Evolutionary conservation across 768 basidiomycete genomes (phyloP), one percentile per base, ranked within the genome.

Genomic region (Russula griseocarnosa): DNA sequence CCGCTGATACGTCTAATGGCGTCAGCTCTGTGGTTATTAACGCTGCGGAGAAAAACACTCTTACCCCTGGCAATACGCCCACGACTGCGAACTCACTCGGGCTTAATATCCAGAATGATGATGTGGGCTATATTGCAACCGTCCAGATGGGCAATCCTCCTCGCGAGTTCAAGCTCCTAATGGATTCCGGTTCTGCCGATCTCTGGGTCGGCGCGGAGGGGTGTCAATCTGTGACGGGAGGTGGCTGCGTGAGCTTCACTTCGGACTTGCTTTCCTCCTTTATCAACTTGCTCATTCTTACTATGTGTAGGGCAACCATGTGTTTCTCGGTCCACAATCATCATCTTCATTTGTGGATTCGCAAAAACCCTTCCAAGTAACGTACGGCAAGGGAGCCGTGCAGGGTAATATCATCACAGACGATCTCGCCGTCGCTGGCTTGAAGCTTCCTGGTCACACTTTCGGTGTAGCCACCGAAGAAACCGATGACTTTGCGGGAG

Each of bases 381-480:
- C 81, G 0, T 91, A 91, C 66, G 88, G 88, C 38, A 82, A 86
- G 5, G 91, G 91, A 32, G 68, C 75, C 1, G 88, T 92, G n/a
- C 70, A 77, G 22, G 92, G 92, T 14, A 74, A 76, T 30, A 80
- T 91, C 64, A 75, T 87, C 69, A 75, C 74, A 42, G 92, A 93
- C 72, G 77, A 85, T 67, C 71, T 92, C 58, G 74, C 70, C 47
- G 74, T 94, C 60, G 89, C 85, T 3, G 87, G 86, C 22, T 76
- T 92, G 46, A 66, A 74, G 0, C 77, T 92, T 44, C 71, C 71
- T 5, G 76, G 69, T 4, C 88, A 90, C 72, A 81, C 79, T 0
- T 91, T 93, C 65, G 92, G 92, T 59, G 84, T 85, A 24, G 82
- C 88, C 8, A 74, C 73, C 2, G 44, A 68, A 14, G 91, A 92